A percentile compares a stretch with the other conserved stretches of the same genome.
phyloP scores from a whole-genome alignment of 2,329 filamentous ascomycete genomes.

The Xylaria sp. region DNA sequence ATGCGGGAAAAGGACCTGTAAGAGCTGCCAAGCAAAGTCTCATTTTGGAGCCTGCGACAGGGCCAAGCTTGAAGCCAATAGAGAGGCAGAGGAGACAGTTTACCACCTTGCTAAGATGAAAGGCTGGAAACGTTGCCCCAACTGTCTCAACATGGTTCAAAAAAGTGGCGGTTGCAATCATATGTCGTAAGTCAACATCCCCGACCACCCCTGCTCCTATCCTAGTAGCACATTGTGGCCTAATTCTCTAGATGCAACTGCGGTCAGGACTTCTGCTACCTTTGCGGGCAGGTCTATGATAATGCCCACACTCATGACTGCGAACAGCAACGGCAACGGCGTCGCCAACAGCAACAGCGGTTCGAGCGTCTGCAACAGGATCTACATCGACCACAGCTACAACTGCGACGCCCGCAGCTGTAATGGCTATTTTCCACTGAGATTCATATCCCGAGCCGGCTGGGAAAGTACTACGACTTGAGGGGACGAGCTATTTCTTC shows the following conservation, averaged over 20 bases:
- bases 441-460: too few relatives aligned
- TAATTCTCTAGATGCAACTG: slow-evolving; percentile 27
- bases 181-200: slow-evolving; percentile 23
- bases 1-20: slow-evolving; percentile 30
- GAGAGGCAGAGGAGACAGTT: neutral
- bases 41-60: slow-evolving; percentile 31
- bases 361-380: neutral
- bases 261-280: slow-evolving; percentile 31
- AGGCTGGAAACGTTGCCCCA: slow-evolving; percentile 35
- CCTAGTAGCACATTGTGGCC: slow-evolving; percentile 2
- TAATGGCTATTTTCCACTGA: neutral
- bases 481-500: neutral
- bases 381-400: neutral
- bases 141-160: slow-evolving; percentile 28
- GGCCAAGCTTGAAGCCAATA: neutral
- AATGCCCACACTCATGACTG: neutral
- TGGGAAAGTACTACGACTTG: too few relatives aligned
- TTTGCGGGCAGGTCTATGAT: slow-evolving; percentile 17
- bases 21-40: slow-evolving; percentile 26
- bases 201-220: neutral
- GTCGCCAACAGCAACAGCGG: neutral
- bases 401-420: neutral
- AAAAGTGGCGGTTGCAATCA: slow-evolving; percentile 30
- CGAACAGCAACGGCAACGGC: neutral
- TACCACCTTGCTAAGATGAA: slow-evolving; percentile 13